Conservation (phyloP, 345 rosid genomes). For the Viola odorata region DNA sequence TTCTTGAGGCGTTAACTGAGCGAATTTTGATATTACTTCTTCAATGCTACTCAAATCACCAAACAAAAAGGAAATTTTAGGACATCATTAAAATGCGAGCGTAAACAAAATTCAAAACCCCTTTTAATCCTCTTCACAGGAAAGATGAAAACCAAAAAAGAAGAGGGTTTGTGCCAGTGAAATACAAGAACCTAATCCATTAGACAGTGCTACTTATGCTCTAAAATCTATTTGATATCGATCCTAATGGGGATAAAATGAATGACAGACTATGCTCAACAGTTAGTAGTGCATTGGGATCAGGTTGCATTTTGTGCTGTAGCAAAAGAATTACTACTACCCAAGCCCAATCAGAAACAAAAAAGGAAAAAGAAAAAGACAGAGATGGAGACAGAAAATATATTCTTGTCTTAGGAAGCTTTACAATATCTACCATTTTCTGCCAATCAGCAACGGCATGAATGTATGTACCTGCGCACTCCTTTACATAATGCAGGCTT, state of each 20-base stretch:
- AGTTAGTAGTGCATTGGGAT: not conserved
- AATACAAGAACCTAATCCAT: too few relatives aligned
- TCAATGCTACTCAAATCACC: slow-evolving; percentile 13
- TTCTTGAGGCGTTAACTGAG: slow-evolving; percentile 28
- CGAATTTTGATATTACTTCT: slow-evolving; percentile 24
- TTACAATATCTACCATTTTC: not conserved
- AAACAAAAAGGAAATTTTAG: not conserved
- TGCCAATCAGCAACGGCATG: not conserved
- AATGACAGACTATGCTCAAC: not conserved
- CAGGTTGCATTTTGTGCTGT: not conserved
- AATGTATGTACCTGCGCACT: slow-evolving; percentile 39
- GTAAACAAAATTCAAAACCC: too few relatives aligned
- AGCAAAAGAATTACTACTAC: not conserved
- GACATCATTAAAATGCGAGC: too few relatives aligned
- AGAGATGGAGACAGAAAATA: not conserved
- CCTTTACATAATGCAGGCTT: slow-evolving; percentile 59
- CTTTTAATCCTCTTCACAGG: too few relatives aligned
- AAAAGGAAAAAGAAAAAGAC: not conserved
- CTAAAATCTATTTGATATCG: not conserved
- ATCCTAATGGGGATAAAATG: not conserved
- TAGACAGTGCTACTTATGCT: too few relatives aligned
- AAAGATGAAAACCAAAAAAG: not conserved
- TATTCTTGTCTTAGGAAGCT: not conserved
- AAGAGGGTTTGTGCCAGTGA: not conserved
- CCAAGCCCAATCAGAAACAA: too few relatives aligned